A percentile compares a stretch with the other conserved stretches of the same genome.
These are phyloP conservation scores for Suillus spraguei DNA, from an alignment of 768 basidiomycete species.

Conservation along the genomic window DNA sequence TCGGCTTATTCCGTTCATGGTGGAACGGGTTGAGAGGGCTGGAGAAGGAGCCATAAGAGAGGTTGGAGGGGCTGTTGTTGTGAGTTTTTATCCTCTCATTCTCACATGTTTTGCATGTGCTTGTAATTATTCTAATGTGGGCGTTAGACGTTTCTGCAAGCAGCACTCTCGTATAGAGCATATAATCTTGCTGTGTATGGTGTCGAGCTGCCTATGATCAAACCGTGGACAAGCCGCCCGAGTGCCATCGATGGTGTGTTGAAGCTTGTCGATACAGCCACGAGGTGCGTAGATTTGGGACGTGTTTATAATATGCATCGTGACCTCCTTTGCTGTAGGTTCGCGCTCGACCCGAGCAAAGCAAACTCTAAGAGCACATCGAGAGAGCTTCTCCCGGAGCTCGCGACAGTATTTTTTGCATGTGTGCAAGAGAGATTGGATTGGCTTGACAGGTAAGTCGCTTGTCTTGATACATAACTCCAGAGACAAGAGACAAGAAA, in stretches of 20 bases:
- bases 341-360: constrained; percentile 7
- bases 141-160: constrained; percentile 65
- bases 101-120: constrained; percentile 5
- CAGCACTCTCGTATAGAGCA: constrained; percentile 74
- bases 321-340: background rate
- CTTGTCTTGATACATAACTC: background rate
- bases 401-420: constrained; percentile 64
- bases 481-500: background rate
- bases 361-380: constrained; percentile 7
- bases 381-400: constrained; percentile 57
- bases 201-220: constrained; percentile 65
- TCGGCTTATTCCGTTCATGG: constrained; percentile 62
- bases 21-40: constrained; percentile 28
- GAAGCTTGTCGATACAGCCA: constrained; percentile 70
- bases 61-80: constrained; percentile 55
- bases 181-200: constrained; percentile 79
- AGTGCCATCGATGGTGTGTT: constrained; percentile 68
- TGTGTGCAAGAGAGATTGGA: constrained; percentile 69
- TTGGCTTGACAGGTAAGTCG: constrained; percentile 62
- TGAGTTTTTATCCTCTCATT: constrained; percentile 39
- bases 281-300: constrained; percentile 22
- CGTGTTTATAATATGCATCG: background rate
- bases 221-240: constrained; percentile 84
- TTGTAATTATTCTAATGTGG: background rate
- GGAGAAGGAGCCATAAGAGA: constrained; percentile 35